Base-by-base conservation (phyloP, 164 flowering plant genomes). In the Sextonia rubra region DNA sequence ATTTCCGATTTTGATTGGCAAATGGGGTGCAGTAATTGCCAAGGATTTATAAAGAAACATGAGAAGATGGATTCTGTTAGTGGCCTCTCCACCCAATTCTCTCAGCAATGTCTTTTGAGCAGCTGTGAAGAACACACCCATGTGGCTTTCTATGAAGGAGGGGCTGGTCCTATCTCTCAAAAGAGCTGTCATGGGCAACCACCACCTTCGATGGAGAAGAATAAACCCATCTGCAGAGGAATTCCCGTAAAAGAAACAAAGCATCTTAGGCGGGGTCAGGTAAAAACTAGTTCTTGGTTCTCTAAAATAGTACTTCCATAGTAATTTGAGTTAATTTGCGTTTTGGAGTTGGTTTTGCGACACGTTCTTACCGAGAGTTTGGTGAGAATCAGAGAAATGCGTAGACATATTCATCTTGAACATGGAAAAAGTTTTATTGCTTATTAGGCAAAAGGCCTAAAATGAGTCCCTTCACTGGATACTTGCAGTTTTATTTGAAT, bases 221-320 rank as follows among this genome's bases (percentile, higher is more conserved):
- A 14, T 30, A 52, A 22, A 25, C 24, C 29, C 12, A 82, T 90
- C 72, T 94, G 98, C 81, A 83, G 99, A 82, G 88, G 85, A 71
- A 70, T 80, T 75, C 97, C 92, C 30, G 99, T 91, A 44, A 94
- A 91, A 78, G 97, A 91, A 75, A 90, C 99, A 3, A 69, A 74
- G 71, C 76, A 61, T 61, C 70, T 89, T 65, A 72, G 88, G 30
- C 91, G 92, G 37, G 65, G 91, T 47, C 92, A 90, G 93, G 98
- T 92, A 79, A 84, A 49, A 2, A 12, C 14, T 15, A 4, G 20
- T 49, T n/a, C 22, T 56, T 30, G 11, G 11, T 70, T 64, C 22
- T 20, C 44, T 37, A 9, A 37, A 37, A 37, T 9, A 37, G 1
- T 37, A 8, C 44, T 37, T 37, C 44, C 44, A 17, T 52, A 17